Conservation (phyloP, 495 filamentous ascomycete species). For the Hypoxylon intermedium region DNA sequence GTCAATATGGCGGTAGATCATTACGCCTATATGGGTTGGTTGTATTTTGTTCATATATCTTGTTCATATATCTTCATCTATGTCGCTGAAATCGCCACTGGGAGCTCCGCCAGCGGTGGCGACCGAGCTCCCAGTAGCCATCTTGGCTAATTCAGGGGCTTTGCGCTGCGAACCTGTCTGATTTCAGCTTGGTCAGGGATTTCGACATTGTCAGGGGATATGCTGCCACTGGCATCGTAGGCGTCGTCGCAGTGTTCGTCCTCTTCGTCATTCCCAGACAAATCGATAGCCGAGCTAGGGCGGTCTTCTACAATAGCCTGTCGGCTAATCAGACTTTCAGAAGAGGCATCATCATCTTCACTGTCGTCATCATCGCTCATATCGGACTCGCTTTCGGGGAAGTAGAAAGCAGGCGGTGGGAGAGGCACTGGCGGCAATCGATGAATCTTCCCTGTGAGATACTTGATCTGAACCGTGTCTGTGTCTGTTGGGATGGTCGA, state of each 20-base stretch:
- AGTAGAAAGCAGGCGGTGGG: constrained; percentile 53
- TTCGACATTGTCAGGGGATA: constrained; percentile 23
- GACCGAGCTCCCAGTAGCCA: constrained; percentile 50
- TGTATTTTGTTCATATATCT: constrained; percentile 1
- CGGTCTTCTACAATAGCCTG: constrained; percentile 38
- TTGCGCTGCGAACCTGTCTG: constrained; percentile 7
- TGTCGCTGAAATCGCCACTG: constrained; percentile 50
- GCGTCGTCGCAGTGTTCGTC: constrained; percentile 41
- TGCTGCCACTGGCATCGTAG: constrained; percentile 29
- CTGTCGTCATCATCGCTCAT: constrained; percentile 32
- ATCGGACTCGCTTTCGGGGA: constrained; percentile 47
- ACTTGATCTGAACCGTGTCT: constrained; percentile 43
- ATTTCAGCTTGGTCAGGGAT: constrained; percentile 6
- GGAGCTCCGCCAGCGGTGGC: constrained; percentile 53
- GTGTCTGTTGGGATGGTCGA: not conserved
- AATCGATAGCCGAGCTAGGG: constrained; percentile 35
- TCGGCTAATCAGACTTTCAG: constrained; percentile 41
- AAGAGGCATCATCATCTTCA: constrained; percentile 35
- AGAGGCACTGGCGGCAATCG: constrained; percentile 50
- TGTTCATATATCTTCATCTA: constrained; percentile 42
- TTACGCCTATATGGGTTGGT: not conserved
- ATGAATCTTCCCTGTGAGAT: constrained; percentile 40
- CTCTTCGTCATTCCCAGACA: constrained; percentile 44
- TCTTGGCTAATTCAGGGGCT: constrained; percentile 12
- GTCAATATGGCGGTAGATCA: not conserved